phyloP scores from a whole-genome alignment of 768 basidiomycete species.

The Cyclocybe cylindracea region DNA sequence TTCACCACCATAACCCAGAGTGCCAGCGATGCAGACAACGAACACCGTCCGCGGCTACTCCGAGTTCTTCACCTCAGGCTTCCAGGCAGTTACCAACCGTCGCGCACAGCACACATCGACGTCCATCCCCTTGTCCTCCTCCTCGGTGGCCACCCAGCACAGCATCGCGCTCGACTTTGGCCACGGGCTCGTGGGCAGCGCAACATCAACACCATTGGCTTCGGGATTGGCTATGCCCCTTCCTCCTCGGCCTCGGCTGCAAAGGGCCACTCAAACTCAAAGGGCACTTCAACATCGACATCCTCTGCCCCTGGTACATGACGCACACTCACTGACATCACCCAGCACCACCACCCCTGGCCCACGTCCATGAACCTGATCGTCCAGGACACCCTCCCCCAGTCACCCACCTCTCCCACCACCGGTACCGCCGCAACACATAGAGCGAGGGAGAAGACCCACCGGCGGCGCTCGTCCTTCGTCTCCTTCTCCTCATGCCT shows the following conservation, averaged over 20 bases:
- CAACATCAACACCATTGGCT: too few relatives aligned
- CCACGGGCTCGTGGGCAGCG: too few relatives aligned
- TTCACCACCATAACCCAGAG: background rate
- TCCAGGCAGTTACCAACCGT: slow-evolving; percentile 36
- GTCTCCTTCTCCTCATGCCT: too few relatives aligned
- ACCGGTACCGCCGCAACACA: too few relatives aligned
- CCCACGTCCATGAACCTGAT: slow-evolving; percentile 29
- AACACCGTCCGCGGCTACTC: slow-evolving; percentile 36
- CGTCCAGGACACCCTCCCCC: background rate
- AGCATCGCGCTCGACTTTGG: too few relatives aligned
- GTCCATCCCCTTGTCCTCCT: slow-evolving; percentile 5
- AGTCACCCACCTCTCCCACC: too few relatives aligned
- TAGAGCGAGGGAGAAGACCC: too few relatives aligned
- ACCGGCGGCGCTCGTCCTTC: too few relatives aligned
- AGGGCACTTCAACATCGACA: background rate
- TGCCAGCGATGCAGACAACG: slow-evolving; percentile 8
- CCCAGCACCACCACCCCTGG: slow-evolving; percentile 20
- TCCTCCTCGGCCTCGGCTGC: slow-evolving; percentile 1
- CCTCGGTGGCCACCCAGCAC: background rate
- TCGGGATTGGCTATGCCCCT: slow-evolving; percentile 4
- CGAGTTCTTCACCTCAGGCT: slow-evolving; percentile 49
- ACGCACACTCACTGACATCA: slow-evolving; percentile 11
- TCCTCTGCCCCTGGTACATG: background rate
- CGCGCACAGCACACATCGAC: slow-evolving; percentile 11
- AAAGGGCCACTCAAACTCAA: too few relatives aligned